Evolutionary conservation across 2,329 filamentous ascomycete genomes (phyloP), one percentile per base, ranked within the genome.

Genomic region (Hirsutella thompsonii): DNA sequence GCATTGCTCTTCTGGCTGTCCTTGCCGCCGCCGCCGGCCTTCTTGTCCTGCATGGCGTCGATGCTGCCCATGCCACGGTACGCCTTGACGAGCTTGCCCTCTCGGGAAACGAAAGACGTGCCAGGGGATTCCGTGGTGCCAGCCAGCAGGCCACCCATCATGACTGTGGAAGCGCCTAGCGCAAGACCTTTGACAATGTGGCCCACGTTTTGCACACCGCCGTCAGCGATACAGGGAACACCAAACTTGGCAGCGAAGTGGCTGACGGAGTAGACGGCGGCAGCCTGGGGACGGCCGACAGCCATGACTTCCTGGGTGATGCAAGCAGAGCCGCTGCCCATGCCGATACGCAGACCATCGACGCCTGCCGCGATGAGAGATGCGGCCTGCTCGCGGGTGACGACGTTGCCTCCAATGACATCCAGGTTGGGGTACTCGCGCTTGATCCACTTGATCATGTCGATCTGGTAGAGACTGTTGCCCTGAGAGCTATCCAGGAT

Each of bases 241-340:
- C 93, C 92, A 56, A 98, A 98, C 51, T 80, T 81, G 43, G 83
- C 83, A 40, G 92, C 90, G 55, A 98, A 98, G 41, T 78, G 71
- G 55, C 85, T 81, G 54, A 98, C 92, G 52, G 81, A 85, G 71
- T 84, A 88, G 45, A 98, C 90, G 35, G 92, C 81, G 21, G 89
- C 86, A 34, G 93, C 92, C 68, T 98, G 92, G 43, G 92, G 92
- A 55, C 92, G 83, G 45, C 93, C 92, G 38, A 98, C 90, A 52
- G 92, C 92, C 92, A 98, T 98, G 59, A 98, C 93, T 69, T 98
- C 92, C 67, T 98, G 92, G 42, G 92, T 98, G 55, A 98, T 98
- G 67, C 92, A 98, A 58, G 92, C 92, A 58, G 86, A 94, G 58
- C 92, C 92, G 59, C 87, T 94, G 52, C 92, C 92, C 92, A 98